Base-by-base conservation (phyloP, 768 basidiomycete genomes). In the Lentinula boryana region DNA sequence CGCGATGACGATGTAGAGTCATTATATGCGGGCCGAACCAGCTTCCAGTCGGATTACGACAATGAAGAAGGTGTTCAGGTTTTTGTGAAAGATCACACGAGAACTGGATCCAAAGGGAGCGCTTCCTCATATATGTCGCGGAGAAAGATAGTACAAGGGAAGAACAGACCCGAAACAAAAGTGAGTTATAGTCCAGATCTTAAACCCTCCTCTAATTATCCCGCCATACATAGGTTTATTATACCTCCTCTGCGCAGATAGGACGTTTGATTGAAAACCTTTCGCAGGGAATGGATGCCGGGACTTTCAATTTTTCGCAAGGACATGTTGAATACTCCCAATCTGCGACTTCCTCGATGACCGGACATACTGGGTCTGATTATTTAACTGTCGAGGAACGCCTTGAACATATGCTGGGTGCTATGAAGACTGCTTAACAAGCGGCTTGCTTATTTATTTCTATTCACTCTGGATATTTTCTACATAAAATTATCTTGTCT, bases 221-320 rank as follows among this genome's bases (percentile, higher is more conserved):
- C 43, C 67, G 46, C 61, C 62, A 6, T 64, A 16, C 70, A 7
- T 21, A 91, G 88, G 84, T 90, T 62, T 89, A 86, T 72, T 87
- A 86, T 71, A 88, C 87, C 65, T 84, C 89, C 16, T 79, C 88
- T 23, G 82, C 85, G 44, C 87, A 92, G 63, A 93, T 94, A 69
- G 89, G 88, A 46, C 88, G 86, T 65, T 79, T 94, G 62, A 91
- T 94, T 60, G 92, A 94, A 69, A 84, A 75, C 67, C 83, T 94
- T 69, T 92, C 91, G 51, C 86, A 86, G 69, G 88, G 86, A 35
- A 84, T 85, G 77, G 92, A 94, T 64, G 79, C 89, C 44, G 92
- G 90, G 50, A 88, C 91, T 40, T 92, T 93, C 78, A 93, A 93
- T 68, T 84, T 93, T 68, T 68, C 79, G 40, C 81, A 85, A 12